Conservation (phyloP, 202 grass and related monocot genomes). For the Sporobolus alterniflorus region DNA sequence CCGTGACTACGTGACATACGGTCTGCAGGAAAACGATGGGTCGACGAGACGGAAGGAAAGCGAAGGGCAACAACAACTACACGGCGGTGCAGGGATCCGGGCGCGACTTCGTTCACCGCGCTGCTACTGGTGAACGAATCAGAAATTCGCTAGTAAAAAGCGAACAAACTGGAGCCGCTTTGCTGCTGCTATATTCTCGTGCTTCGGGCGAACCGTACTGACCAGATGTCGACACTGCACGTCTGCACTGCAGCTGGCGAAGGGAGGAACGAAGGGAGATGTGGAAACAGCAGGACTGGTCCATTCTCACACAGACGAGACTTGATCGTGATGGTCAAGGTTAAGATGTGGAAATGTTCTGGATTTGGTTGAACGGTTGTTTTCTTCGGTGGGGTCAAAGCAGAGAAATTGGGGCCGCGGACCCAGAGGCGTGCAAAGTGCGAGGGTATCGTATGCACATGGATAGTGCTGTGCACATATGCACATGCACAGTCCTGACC, state of each 20-base stretch:
- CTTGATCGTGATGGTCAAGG: neutral
- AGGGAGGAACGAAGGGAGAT: neutral
- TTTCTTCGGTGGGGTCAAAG: no score
- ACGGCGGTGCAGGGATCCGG: neutral
- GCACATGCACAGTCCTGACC: no score
- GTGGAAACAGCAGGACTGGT: slow-evolving; percentile 1
- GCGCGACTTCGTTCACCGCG: neutral
- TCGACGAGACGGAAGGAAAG: slow-evolving; percentile 4
- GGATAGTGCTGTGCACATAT: no score
- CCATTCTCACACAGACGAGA: neutral
- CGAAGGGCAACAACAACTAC: neutral
- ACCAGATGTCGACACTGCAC: neutral
- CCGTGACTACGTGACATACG: neutral
- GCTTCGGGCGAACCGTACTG: neutral
- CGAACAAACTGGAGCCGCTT: neutral
- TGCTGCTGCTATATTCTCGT: neutral
- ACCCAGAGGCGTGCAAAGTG: no score
- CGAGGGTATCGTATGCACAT: no score
- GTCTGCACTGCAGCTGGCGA: neutral
- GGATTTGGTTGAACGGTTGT: no score
- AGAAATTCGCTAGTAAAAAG: neutral
- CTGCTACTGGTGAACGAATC: neutral
- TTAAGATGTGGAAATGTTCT: slow-evolving; percentile 13
- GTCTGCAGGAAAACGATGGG: neutral
- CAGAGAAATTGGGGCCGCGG: neutral